phyloP scores from a whole-genome alignment of 2,329 filamentous ascomycete species.

The Coniochaeta prunicola region DNA sequence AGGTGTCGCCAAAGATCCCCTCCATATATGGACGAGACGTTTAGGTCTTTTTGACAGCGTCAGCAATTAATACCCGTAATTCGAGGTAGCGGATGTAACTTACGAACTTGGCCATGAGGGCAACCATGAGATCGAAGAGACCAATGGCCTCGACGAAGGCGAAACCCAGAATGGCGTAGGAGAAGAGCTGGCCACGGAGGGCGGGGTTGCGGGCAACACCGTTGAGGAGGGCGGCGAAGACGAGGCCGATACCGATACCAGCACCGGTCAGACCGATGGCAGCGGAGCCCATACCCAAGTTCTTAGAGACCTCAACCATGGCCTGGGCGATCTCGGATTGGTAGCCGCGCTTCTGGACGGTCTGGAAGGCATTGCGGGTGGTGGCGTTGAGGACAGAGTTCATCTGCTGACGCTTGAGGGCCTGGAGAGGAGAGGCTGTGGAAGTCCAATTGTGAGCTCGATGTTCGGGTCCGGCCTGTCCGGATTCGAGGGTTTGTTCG shows the following conservation, averaged over 20 bases:
- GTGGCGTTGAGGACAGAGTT: constrained; percentile 60
- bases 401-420: constrained; percentile 68
- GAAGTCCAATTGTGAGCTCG: constrained; percentile 23
- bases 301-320: constrained; percentile 86
- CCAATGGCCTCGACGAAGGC: constrained; percentile 90
- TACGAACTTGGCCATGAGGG: constrained; percentile 89
- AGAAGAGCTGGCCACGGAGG: constrained; percentile 92
- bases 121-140: constrained; percentile 87
- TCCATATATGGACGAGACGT: constrained; percentile 10
- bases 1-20: constrained; percentile 13
- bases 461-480: constrained; percentile 9
- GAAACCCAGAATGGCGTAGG: constrained; percentile 92
- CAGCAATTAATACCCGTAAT: neutral
- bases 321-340: constrained; percentile 82
- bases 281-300: constrained; percentile 81
- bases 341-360: constrained; percentile 64
- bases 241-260: constrained; percentile 92
- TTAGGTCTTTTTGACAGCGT: constrained; percentile 17
- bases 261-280: constrained; percentile 89
- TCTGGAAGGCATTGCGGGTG: constrained; percentile 55
- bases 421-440: constrained; percentile 59
- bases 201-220: constrained; percentile 90
- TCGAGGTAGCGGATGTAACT: constrained; percentile 25
- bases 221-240: constrained; percentile 85
- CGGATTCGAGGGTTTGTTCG: constrained; percentile 3